These are phyloP conservation scores for Saccharomyces eubayanus DNA, from an alignment of 805 yeast genomes.

Conservation along the genomic window DNA sequence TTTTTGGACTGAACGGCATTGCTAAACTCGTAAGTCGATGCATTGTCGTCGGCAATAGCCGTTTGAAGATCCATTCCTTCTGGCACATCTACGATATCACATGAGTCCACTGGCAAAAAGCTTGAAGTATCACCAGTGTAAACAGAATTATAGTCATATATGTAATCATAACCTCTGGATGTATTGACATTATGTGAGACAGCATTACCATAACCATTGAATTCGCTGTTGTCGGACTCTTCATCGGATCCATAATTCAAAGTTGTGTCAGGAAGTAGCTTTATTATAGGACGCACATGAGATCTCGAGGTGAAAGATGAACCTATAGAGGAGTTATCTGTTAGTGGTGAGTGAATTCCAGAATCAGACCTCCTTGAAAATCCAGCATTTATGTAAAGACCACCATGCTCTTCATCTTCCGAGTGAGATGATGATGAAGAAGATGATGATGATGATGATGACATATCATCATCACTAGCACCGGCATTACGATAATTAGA, in stretches of 20 bases:
- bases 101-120: constrained; percentile 29
- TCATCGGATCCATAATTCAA: constrained; percentile 69
- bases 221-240: constrained; percentile 35
- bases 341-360: constrained; percentile 18
- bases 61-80: constrained; percentile 28
- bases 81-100: constrained; percentile 32
- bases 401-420: constrained; percentile 29
- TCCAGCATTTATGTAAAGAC: constrained; percentile 29
- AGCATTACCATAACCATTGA: constrained; percentile 40
- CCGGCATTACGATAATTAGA: constrained; percentile 13
- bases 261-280: constrained; percentile 76
- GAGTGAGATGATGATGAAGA: constrained; percentile 20
- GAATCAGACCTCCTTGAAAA: constrained; percentile 25
- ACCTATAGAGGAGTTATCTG: constrained; percentile 22
- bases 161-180: constrained; percentile 66
- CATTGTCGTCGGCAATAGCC: constrained; percentile 24
- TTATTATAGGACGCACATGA: constrained; percentile 49
- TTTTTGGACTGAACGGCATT: constrained; percentile 3
- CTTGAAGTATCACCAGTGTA: constrained; percentile 44
- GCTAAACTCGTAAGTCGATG: constrained; percentile 8
- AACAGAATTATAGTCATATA: constrained; percentile 74
- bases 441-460: constrained; percentile 8
- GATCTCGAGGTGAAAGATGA: constrained; percentile 11
- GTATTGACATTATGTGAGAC: constrained; percentile 67
- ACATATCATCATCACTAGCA: constrained; percentile 5